Conservation (phyloP, 2,329 filamentous ascomycete species). For the Aspergillus proliferans region DNA sequence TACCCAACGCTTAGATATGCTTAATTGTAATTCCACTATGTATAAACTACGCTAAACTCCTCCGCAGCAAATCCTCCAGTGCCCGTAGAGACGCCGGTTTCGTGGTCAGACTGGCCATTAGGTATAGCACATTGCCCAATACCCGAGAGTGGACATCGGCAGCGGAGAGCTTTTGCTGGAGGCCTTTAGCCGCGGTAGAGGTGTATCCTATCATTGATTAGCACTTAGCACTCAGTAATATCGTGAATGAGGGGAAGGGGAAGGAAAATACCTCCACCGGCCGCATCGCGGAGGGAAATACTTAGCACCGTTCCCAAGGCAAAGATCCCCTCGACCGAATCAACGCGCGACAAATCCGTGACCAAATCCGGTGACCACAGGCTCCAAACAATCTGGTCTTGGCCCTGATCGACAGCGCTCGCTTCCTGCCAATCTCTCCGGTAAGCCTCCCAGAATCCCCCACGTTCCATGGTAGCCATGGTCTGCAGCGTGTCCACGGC, state of each 20-base stretch:
- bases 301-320: slow-evolving; percentile 70
- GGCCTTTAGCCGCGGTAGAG: slow-evolving; percentile 48
- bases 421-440: slow-evolving; percentile 43
- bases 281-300: slow-evolving; percentile 50
- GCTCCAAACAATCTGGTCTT: slow-evolving; percentile 51
- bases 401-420: background rate
- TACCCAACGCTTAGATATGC: background rate
- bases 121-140: slow-evolving; percentile 55
- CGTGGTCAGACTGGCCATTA: slow-evolving; percentile 54
- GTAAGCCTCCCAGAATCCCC: slow-evolving; percentile 53
- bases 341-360: slow-evolving; percentile 50
- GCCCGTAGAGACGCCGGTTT: slow-evolving; percentile 35
- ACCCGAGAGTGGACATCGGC: slow-evolving; percentile 52
- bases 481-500: slow-evolving; percentile 60
- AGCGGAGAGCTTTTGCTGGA: slow-evolving; percentile 46
- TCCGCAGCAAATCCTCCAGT: slow-evolving; percentile 37
- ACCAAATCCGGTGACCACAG: slow-evolving; percentile 63
- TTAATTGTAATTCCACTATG: background rate
- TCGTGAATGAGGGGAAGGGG: background rate
- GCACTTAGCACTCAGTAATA: background rate
- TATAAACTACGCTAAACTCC: slow-evolving; percentile 22
- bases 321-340: slow-evolving; percentile 59
- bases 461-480: slow-evolving; percentile 54
- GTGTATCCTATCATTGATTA: slow-evolving; percentile 43
- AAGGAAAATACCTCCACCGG: slow-evolving; percentile 37